phyloP scores from a whole-genome alignment of 768 basidiomycete genomes.

The Kwoniella sp. region DNA sequence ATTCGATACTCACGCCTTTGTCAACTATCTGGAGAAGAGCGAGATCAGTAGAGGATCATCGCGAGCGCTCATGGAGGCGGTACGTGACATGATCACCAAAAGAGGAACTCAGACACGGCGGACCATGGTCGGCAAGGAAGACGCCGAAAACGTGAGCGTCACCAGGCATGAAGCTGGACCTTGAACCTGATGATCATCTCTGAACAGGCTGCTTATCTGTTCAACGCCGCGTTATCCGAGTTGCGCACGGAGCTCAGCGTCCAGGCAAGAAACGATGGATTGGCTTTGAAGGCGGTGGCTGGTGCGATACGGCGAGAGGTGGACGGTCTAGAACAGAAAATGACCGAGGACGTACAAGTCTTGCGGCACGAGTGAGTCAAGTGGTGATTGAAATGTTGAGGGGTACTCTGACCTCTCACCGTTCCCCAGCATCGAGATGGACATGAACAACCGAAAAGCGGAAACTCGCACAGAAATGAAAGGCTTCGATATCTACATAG shows the following conservation, averaged over 20 bases:
- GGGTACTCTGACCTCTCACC: not conserved
- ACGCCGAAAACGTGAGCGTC: constrained; percentile 52
- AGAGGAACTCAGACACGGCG: constrained; percentile 39
- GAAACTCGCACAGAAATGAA: constrained; percentile 81
- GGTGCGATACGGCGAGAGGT: constrained; percentile 78
- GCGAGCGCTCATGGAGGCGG: constrained; percentile 48
- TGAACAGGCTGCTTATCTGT: constrained; percentile 90
- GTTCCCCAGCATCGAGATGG: constrained; percentile 83
- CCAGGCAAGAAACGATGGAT: constrained; percentile 74
- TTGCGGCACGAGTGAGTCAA: constrained; percentile 83
- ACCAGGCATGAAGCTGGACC: not conserved
- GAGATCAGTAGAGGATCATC: constrained; percentile 35
- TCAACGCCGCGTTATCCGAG: constrained; percentile 87
- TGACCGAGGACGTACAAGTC: constrained; percentile 85
- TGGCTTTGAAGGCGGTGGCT: constrained; percentile 71
- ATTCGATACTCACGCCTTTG: constrained; percentile 53
- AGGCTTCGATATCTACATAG: constrained; percentile 72
- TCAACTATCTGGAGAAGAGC: constrained; percentile 48
- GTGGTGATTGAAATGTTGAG: not conserved
- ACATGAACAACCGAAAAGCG: constrained; percentile 86
- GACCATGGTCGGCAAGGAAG: constrained; percentile 49
- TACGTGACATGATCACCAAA: constrained; percentile 44
- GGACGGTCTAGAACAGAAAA: constrained; percentile 75
- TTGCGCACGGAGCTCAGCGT: constrained; percentile 78
- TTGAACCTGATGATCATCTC: not conserved